Percentiles rank a stretch among this genome's conserved stretches.
These are phyloP conservation scores for Podaxis sp. DNA, from an alignment of 768 basidiomycete species.

Conservation along the genomic window DNA sequence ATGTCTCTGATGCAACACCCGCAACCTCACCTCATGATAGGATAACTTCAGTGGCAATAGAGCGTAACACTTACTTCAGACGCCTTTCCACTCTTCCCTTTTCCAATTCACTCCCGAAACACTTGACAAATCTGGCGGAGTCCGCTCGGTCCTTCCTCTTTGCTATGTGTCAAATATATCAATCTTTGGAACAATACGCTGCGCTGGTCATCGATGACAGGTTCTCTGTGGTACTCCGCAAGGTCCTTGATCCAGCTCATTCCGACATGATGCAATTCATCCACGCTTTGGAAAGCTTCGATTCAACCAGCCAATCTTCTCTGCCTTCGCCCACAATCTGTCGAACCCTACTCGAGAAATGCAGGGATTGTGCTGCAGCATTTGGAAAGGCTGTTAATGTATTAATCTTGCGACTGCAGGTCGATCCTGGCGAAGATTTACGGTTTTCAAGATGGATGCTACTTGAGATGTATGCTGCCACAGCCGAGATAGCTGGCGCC, in stretches of 20 bases:
- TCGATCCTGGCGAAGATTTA: slow-evolving; percentile 73
- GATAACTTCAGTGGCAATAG: slow-evolving; percentile 64
- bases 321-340: slow-evolving; percentile 73
- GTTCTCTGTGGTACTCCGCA: slow-evolving; percentile 73
- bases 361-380: slow-evolving; percentile 77
- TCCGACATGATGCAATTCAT: slow-evolving; percentile 81
- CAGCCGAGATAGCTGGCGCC: slow-evolving; percentile 81
- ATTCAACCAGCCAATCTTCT: slow-evolving; percentile 68
- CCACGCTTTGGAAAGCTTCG: slow-evolving; percentile 87
- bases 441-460: slow-evolving; percentile 86
- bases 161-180: slow-evolving; percentile 87
- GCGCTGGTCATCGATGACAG: slow-evolving; percentile 81
- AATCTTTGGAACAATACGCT: slow-evolving; percentile 85
- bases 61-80: slow-evolving; percentile 91
- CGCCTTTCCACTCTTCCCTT: slow-evolving; percentile 80
- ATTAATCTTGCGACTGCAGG: slow-evolving; percentile 75
- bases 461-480: slow-evolving; percentile 84
- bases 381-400: slow-evolving; percentile 90
- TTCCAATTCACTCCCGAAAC: slow-evolving; percentile 64
- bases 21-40: background rate
- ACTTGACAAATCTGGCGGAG: slow-evolving; percentile 73
- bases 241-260: slow-evolving; percentile 85
- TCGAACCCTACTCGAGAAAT: slow-evolving; percentile 75
- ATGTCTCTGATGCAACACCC: slow-evolving; percentile 37
- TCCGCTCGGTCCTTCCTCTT: slow-evolving; percentile 92